Evolutionary conservation across 192 early-diverging fungal species (phyloP).

Genomic region (Chytriomyces confervae): DNA sequence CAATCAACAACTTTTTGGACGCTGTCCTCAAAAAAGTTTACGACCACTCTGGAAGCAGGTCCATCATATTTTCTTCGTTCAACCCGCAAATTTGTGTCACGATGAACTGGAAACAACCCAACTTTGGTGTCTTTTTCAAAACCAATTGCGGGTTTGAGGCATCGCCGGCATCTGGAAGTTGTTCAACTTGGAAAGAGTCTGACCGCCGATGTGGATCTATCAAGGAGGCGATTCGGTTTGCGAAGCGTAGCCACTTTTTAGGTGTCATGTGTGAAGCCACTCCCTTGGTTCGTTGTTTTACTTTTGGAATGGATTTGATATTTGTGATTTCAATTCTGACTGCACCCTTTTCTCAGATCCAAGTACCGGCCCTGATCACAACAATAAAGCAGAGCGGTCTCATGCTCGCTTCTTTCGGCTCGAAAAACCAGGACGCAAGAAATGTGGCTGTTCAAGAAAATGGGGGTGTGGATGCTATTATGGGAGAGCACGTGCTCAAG

Average conservation of each 20-base stretch:
- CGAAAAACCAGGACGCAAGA: constrained; percentile 68
- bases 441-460: constrained; percentile 76
- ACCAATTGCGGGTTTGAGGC: constrained; percentile 74
- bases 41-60: constrained; percentile 62
- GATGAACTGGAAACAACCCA: constrained; percentile 99
- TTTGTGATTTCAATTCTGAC: background rate
- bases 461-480: constrained; percentile 90
- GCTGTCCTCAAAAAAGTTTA: constrained; percentile 86
- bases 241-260: constrained; percentile 87
- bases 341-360: constrained; percentile 61
- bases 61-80: constrained; percentile 88
- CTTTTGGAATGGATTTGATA: background rate
- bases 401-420: constrained; percentile 88
- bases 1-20: constrained; percentile 88
- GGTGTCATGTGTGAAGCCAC: constrained; percentile 91
- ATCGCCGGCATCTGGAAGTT: background rate
- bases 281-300: constrained; percentile 70
- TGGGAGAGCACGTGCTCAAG: constrained; percentile 70
- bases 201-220: constrained; percentile 67
- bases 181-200: constrained; percentile 35
- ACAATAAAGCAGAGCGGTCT: constrained; percentile 93
- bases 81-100: constrained; percentile 91
- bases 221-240: constrained; percentile 95
- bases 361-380: constrained; percentile 87
- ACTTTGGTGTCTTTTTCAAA: constrained; percentile 94